Evolutionary conservation across 306 rosid genomes (phyloP).

Genomic region (peach (Prunus persica)): DNA sequence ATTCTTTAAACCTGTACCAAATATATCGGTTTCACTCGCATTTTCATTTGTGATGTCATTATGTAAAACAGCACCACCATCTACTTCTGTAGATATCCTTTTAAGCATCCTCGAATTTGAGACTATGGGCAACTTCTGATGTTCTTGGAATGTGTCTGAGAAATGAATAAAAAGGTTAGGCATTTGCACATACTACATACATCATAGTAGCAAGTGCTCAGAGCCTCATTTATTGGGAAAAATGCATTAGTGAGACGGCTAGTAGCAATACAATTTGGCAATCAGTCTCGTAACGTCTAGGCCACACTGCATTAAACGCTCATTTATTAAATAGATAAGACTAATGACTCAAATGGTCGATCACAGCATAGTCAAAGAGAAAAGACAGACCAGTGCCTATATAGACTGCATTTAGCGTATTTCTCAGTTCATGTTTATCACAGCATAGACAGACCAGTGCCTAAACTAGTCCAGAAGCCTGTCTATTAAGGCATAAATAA

Average conservation of each 20-base stretch:
- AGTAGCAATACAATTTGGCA: slow-evolving; percentile 10
- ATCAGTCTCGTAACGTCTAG: slow-evolving; percentile 10
- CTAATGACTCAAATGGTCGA: not conserved
- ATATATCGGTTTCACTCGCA: slow-evolving; percentile 39
- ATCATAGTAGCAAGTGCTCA: slow-evolving; percentile 8
- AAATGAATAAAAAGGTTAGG: slow-evolving; percentile 36
- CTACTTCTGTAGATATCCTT: slow-evolving; percentile 45
- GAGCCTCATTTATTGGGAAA: not conserved
- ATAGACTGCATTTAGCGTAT: too few species aligned
- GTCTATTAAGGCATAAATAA: not conserved
- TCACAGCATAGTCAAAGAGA: too few species aligned
- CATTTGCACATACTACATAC: slow-evolving; percentile 15
- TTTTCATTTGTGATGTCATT: slow-evolving; percentile 36
- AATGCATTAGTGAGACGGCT: not conserved
- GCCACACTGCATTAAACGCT: not conserved
- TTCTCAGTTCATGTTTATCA: too few species aligned
- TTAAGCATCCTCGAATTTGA: slow-evolving; percentile 40
- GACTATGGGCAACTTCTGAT: slow-evolving; percentile 41
- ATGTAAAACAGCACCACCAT: slow-evolving; percentile 30
- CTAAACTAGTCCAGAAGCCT: too few species aligned
- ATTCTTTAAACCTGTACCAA: slow-evolving; percentile 89
- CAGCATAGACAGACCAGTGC: too few species aligned
- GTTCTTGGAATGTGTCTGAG: slow-evolving; percentile 74
- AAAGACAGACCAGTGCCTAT: too few species aligned
- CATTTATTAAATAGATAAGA: not conserved